Base-by-base conservation (phyloP, 2,329 filamentous ascomycete genomes). In the Botrytis aclada region DNA sequence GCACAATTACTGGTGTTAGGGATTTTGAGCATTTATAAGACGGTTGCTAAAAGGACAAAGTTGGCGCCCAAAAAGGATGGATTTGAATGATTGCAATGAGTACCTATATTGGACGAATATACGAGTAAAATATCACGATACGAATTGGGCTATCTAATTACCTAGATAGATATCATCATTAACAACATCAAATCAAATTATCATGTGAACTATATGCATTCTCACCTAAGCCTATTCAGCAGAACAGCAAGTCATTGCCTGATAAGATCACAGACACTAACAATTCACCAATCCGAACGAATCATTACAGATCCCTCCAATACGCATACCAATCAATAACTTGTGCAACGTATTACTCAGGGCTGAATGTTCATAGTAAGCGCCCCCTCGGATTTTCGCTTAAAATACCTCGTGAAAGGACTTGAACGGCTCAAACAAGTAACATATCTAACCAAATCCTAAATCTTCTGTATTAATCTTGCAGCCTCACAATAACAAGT, bases 21-120 rank as follows among this genome's bases (percentile, higher is more conserved):
- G 34, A 41, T 69, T 69, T 43, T 41, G 65, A 56, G 47, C 47
- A 69, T 69, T 69, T 69, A 32, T n/a, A 69, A 3, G 47, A n/a
- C 10, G 47, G 4, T n/a, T 41, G 22, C 54, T 56, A 56, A n/a
- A 56, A 32, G n/a, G 14, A 37, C 39, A 32, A n/a, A 25, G 14
- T n/a, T 32, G 37, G 47, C 47, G 65, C 56, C 65, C 47, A 41
- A 56, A 69, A 56, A 25, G n/a, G 37, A 69, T 58, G n/a, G 5
- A 37, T 32, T 16, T 25, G 18, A 56, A 69, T 14, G 65, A 69
- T 56, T 69, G 10, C 45, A 56, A 56, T 43, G 47, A 69, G 51
- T 8, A 56, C 8, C 9, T 51, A n/a, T n/a, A 51, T 54, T n/a
- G 10, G 25, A 67, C 41, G 47, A 41, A 56, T 32, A 41, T 25